Percentiles rank a stretch among this genome's conserved stretches.
These are phyloP conservation scores for Talaromyces islandicus DNA, from an alignment of 2,329 filamentous ascomycete genomes.

Conservation along the genomic window DNA sequence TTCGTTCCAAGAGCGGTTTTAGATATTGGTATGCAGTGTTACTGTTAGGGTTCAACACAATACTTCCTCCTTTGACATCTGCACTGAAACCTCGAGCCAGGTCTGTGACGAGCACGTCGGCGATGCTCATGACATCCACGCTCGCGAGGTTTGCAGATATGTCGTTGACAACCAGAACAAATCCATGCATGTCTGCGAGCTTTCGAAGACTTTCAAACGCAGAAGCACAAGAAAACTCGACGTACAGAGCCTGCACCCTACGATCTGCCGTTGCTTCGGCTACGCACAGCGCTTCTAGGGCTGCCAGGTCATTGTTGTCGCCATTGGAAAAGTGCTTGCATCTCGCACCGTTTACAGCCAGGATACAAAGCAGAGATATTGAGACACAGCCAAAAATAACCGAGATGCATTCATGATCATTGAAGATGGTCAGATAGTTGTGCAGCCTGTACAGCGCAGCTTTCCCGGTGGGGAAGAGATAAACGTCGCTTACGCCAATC, in stretches of 20 bases:
- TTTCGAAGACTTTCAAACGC: conserved; percentile 24
- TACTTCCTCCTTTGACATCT: conserved; percentile 50
- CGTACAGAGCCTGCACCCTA: background rate
- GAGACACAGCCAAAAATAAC: background rate
- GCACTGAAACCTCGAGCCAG: conserved; percentile 57
- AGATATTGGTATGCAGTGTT: background rate
- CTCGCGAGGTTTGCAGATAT: conserved; percentile 32
- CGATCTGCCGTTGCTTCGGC: background rate
- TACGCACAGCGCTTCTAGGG: background rate
- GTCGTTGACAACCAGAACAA: conserved; percentile 30
- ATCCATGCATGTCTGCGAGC: conserved; percentile 33
- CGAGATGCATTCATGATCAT: background rate
- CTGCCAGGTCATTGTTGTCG: background rate
- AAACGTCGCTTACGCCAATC: background rate
- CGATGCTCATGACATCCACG: conserved; percentile 41
- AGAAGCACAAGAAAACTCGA: background rate
- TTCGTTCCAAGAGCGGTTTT: background rate
- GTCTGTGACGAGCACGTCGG: conserved; percentile 48
- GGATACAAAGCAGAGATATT: background rate
- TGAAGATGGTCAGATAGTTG: background rate
- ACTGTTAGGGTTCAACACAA: conserved; percentile 42
- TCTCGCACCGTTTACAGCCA: background rate
- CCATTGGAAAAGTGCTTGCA: background rate
- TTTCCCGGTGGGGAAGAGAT: background rate
- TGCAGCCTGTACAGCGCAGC: background rate